Percentiles rank a stretch among this genome's conserved stretches.
Conservation (phyloP, 495 filamentous ascomycete genomes). For the Penicillium chermesinum region DNA sequence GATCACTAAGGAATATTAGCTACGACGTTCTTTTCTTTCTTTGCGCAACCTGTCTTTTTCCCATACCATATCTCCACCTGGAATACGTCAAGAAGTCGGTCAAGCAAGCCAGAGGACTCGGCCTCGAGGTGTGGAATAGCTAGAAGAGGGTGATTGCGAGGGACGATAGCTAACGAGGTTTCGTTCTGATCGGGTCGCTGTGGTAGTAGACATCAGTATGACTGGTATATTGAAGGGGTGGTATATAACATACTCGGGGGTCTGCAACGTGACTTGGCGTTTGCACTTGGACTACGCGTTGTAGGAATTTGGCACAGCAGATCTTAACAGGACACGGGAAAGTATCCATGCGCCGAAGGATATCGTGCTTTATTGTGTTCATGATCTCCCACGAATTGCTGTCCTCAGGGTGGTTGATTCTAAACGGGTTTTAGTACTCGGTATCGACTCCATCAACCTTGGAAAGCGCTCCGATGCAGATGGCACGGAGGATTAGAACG, state of each 20-base stretch:
- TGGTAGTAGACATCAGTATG: constrained; percentile 17
- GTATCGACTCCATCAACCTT: neutral
- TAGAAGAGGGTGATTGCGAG: constrained; percentile 71
- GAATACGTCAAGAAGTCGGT: constrained; percentile 79
- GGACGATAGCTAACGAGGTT: constrained; percentile 79
- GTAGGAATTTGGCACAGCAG: constrained; percentile 95
- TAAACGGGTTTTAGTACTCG: constrained; percentile 42
- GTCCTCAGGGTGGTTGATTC: constrained; percentile 78
- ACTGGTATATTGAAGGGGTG: neutral
- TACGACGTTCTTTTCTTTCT: neutral
- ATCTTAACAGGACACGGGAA: constrained; percentile 71
- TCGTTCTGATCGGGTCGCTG: constrained; percentile 82
- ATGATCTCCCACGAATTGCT: constrained; percentile 80
- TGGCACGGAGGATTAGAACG: constrained; percentile 40
- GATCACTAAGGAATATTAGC: constrained; percentile 55
- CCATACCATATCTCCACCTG: constrained; percentile 78
- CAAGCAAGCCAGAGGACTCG: constrained; percentile 81
- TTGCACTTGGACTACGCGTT: constrained; percentile 87
- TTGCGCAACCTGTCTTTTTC: neutral
- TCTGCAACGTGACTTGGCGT: constrained; percentile 78
- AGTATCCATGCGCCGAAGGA: constrained; percentile 82
- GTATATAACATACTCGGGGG: constrained; percentile 61
- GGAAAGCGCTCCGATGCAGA: neutral
- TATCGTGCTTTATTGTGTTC: constrained; percentile 79
- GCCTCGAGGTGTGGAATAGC: constrained; percentile 78